A percentile compares a stretch with the other conserved stretches of the same genome.
Conservation (phyloP, 768 basidiomycete species). For the Termitomyces sp. region DNA sequence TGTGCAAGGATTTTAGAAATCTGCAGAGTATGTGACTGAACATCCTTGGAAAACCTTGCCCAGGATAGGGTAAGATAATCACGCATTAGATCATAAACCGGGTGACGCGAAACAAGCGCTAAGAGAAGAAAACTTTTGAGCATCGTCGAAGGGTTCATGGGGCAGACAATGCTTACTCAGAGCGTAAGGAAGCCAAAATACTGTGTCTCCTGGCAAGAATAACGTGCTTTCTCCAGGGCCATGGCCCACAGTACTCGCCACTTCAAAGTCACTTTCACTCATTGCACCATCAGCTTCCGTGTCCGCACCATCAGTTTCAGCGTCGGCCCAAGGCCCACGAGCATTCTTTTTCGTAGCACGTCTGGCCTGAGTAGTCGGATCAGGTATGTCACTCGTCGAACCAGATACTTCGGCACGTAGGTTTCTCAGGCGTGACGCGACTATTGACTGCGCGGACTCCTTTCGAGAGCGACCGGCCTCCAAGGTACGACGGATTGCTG, state of each 20-base stretch:
- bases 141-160: conserved; percentile 6
- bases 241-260: conserved; percentile 74
- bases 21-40: conserved; percentile 87
- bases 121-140: conserved; percentile 1
- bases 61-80: conserved; percentile 95
- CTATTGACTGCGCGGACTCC: conserved; percentile 71
- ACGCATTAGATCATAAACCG: conserved; percentile 92
- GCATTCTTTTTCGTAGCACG: conserved; percentile 50
- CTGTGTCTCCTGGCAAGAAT: conserved; percentile 84
- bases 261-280: conserved; percentile 85
- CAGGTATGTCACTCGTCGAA: conserved; percentile 37
- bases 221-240: conserved; percentile 85
- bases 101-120: conserved; percentile 88
- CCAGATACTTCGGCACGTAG: conserved; percentile 51
- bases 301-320: conserved; percentile 71
- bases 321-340: conserved; percentile 67
- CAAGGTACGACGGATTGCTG: conserved; percentile 77
- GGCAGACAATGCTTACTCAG: conserved; percentile 53
- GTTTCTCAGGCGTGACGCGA: conserved; percentile 62
- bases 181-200: conserved; percentile 94
- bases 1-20: conserved; percentile 85
- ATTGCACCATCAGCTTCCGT: conserved; percentile 71
- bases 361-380: conserved; percentile 55
- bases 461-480: conserved; percentile 76
- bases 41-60: conserved; percentile 93